phyloP scores from a whole-genome alignment of 2,329 filamentous ascomycete species.

The Trichoderma sp. region DNA sequence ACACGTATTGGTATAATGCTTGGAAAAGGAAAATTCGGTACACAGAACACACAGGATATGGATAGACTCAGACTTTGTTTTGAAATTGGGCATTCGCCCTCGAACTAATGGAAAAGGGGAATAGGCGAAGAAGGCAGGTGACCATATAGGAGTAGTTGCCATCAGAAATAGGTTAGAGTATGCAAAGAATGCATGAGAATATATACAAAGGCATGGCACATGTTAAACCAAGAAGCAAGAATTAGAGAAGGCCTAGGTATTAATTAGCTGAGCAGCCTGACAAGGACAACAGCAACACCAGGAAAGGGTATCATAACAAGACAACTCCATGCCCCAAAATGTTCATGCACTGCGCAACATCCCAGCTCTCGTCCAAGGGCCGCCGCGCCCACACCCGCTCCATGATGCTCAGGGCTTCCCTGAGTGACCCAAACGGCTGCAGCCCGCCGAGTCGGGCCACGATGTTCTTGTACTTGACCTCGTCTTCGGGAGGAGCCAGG shows the following conservation, averaged over 20 bases:
- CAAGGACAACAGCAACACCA: background rate
- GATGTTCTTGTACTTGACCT: slow-evolving; percentile 48
- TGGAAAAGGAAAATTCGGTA: background rate
- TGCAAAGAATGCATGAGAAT: too few species aligned
- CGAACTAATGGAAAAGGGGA: background rate
- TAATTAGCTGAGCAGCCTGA: background rate
- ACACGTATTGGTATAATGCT: background rate
- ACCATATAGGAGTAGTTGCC: background rate
- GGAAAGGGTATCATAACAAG: slow-evolving; percentile 41
- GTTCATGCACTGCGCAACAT: slow-evolving; percentile 48
- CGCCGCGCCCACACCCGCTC: slow-evolving; percentile 50
- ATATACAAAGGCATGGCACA: background rate
- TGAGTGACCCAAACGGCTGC: slow-evolving; percentile 50
- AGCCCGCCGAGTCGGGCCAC: slow-evolving; percentile 47
- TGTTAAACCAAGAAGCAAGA: background rate
- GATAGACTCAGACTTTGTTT: slow-evolving; percentile 12
- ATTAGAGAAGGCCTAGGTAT: background rate
- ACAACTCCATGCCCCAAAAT: slow-evolving; percentile 46
- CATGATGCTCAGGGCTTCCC: slow-evolving; percentile 49
- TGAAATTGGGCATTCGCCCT: background rate
- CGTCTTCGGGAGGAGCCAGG: slow-evolving; percentile 44
- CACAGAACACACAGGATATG: slow-evolving; percentile 2
- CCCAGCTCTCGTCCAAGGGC: slow-evolving; percentile 48
- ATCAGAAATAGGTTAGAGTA: background rate
- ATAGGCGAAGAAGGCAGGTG: background rate